A percentile compares a stretch with the other conserved stretches of the same genome.
phyloP scores from a whole-genome alignment of 2,329 filamentous ascomycete species.

The Claviceps digitariae region DNA sequence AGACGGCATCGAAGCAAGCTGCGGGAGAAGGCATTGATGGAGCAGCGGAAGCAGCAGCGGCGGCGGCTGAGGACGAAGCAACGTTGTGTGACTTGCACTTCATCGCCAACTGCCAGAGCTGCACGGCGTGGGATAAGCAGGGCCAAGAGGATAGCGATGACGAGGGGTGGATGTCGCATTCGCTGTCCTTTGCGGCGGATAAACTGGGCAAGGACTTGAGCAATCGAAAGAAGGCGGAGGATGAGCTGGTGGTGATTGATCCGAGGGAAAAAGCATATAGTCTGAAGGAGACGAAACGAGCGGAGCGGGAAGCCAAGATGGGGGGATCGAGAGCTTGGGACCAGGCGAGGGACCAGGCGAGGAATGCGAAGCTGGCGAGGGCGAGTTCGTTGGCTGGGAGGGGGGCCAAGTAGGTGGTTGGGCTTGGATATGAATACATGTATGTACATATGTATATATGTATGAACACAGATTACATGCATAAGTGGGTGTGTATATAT shows the following conservation, averaged over 20 bases:
- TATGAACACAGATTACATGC: too few species aligned
- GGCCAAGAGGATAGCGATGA: constrained; percentile 46
- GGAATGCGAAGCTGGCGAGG: constrained; percentile 42
- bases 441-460: too few species aligned
- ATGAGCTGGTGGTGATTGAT: constrained; percentile 87
- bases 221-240: constrained; percentile 82
- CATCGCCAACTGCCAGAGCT: constrained; percentile 89
- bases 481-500: too few species aligned
- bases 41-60: background rate
- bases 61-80: constrained; percentile 47
- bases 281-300: constrained; percentile 50
- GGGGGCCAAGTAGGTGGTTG: constrained; percentile 33
- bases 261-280: constrained; percentile 69
- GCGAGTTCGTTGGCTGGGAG: constrained; percentile 40
- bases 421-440: background rate
- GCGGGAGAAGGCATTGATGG: constrained; percentile 10
- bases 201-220: constrained; percentile 81
- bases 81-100: constrained; percentile 87
- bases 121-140: constrained; percentile 65
- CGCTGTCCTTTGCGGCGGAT: constrained; percentile 76
- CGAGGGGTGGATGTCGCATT: constrained; percentile 74
- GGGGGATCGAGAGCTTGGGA: constrained; percentile 47
- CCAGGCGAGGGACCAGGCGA: constrained; percentile 29
- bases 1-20: constrained; percentile 25
- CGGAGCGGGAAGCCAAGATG: constrained; percentile 39